These are phyloP conservation scores for Gastrolobium villosum DNA, from an alignment of 306 rosid genomes.

Conservation along the genomic window DNA sequence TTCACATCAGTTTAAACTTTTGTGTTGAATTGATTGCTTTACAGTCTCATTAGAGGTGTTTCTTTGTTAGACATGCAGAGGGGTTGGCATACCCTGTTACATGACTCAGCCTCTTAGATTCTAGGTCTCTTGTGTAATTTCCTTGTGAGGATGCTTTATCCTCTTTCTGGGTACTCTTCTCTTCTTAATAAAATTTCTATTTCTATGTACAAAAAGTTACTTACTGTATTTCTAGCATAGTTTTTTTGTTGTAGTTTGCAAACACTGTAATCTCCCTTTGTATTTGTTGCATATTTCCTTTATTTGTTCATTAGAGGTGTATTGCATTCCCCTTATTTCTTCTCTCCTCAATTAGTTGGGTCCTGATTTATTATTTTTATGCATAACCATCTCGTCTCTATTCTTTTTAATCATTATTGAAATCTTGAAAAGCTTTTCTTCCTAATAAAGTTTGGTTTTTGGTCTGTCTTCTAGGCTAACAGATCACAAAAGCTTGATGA, in stretches of 20 bases:
- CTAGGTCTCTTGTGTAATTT: constrained; percentile 10
- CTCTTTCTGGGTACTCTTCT: not conserved
- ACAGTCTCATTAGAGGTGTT: not conserved
- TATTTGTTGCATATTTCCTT: constrained; percentile 38
- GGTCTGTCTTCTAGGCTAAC: constrained; percentile 67
- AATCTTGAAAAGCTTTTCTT: constrained; percentile 6
- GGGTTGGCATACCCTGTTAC: not conserved
- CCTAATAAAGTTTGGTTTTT: constrained; percentile 31
- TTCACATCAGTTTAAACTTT: too few relatives aligned
- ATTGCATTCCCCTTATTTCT: constrained; percentile 37
- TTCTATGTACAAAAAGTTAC: not conserved
- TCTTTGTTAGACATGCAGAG: constrained; percentile 25
- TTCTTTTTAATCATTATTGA: constrained; percentile 21
- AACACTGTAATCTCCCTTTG: constrained; percentile 6
- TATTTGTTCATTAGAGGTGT: constrained; percentile 12
- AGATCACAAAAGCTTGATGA: constrained; percentile 78
- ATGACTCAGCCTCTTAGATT: constrained; percentile 11
- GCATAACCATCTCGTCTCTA: constrained; percentile 17
- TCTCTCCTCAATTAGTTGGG: constrained; percentile 9
- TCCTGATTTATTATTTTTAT: constrained; percentile 17
- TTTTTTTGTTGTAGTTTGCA: constrained; percentile 28
- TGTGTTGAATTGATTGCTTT: too few relatives aligned
- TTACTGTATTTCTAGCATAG: not conserved
- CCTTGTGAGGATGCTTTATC: constrained; percentile 17
- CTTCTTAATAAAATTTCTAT: not conserved